phyloP scores from a whole-genome alignment of 73 alveolate genomes.

The Uronychia binucleata region DNA sequence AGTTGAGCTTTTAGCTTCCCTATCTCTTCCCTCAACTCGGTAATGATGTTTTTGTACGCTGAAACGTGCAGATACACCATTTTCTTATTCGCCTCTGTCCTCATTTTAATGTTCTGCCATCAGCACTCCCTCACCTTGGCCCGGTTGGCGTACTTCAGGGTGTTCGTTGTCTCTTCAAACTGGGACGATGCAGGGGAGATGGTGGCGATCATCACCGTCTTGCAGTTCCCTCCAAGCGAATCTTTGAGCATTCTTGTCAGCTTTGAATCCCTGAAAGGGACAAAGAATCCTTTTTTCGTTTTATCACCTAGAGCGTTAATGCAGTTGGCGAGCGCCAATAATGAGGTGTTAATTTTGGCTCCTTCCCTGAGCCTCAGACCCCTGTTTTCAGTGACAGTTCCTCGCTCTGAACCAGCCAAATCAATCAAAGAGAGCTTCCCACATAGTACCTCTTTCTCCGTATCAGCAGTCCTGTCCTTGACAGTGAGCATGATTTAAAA shows the following conservation, averaged over 20 bases:
- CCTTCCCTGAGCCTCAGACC: slow-evolving; percentile 94
- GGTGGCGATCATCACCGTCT: slow-evolving; percentile 89
- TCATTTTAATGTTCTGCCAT: slow-evolving; percentile 78
- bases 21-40: slow-evolving; percentile 79
- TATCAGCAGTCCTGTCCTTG: slow-evolving; percentile 66
- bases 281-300: slow-evolving; percentile 78
- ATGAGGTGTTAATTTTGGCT: slow-evolving; percentile 86
- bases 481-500: slow-evolving; percentile 69
- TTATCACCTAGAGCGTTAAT: slow-evolving; percentile 86
- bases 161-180: slow-evolving; percentile 92
- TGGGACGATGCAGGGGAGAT: slow-evolving; percentile 84
- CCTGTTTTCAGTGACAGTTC: slow-evolving; percentile 76
- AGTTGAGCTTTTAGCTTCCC: slow-evolving; percentile 68
- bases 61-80: slow-evolving; percentile 83
- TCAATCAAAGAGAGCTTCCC: slow-evolving; percentile 87
- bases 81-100: slow-evolving; percentile 86
- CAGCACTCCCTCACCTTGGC: slow-evolving; percentile 87
- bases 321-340: slow-evolving; percentile 86
- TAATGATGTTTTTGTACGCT: slow-evolving; percentile 80
- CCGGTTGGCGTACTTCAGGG: slow-evolving; percentile 91
- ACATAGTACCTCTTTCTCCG: slow-evolving; percentile 53
- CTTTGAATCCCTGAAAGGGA: slow-evolving; percentile 89
- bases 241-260: slow-evolving; percentile 91
- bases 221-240: slow-evolving; percentile 89
- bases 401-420: slow-evolving; percentile 95